These are phyloP conservation scores for Pseudozyma flocculosa DNA, from an alignment of 1,284 basidiomycete genomes.

Conservation along the genomic window DNA sequence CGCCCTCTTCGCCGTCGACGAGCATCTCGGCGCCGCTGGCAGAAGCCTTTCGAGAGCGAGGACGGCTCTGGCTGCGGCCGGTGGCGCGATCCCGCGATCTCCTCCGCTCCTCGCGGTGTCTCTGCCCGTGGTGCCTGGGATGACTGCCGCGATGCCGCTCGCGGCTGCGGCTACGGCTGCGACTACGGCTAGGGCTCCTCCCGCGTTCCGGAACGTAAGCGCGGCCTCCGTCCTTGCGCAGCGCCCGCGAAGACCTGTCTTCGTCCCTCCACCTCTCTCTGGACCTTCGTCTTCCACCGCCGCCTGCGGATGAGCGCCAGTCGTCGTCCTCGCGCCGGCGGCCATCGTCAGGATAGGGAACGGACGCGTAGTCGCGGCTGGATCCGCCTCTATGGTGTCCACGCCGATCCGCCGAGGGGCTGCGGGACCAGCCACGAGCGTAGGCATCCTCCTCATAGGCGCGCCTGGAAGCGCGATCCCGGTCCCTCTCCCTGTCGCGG, in stretches of 20 bases:
- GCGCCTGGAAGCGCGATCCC: not conserved
- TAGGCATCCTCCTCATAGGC: not conserved
- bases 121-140: not conserved
- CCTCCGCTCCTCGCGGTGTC: not conserved
- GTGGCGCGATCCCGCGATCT: not conserved
- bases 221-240: not conserved
- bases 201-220: not conserved
- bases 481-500: not conserved
- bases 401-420: not conserved
- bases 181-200: constrained; percentile 6
- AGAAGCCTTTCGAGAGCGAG: too few relatives aligned
- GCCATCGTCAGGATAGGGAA: too few relatives aligned
- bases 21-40: constrained; percentile 3
- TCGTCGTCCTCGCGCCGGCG: not conserved
- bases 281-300: not conserved
- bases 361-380: too few relatives aligned
- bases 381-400: too few relatives aligned
- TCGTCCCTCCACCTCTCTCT: not conserved
- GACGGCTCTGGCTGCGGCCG: constrained; percentile 1
- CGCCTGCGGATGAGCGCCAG: not conserved
- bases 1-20: not conserved
- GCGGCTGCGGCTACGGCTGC: constrained; percentile 7
- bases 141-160: constrained; percentile 1
- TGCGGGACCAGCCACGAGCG: not conserved
- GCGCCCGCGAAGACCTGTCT: not conserved